phyloP scores from a whole-genome alignment of 805 yeast genomes.

The Suhomyces faveliae region DNA sequence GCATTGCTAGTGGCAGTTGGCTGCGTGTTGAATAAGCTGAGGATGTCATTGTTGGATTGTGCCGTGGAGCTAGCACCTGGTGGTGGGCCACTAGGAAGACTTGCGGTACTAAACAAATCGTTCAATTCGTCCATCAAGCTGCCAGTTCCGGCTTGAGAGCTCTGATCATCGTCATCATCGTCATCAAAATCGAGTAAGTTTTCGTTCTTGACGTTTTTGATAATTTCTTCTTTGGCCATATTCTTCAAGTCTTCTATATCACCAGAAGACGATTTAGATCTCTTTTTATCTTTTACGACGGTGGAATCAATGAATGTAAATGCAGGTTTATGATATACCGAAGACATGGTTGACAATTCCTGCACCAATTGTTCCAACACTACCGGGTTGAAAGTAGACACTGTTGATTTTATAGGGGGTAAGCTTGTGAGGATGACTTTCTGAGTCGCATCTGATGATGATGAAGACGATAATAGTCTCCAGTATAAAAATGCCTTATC shows the following conservation, averaged over 20 bases:
- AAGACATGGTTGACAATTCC: slow-evolving; percentile 83
- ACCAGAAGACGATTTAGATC: slow-evolving; percentile 12
- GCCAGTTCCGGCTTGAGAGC: slow-evolving; percentile 17
- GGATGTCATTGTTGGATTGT: slow-evolving; percentile 41
- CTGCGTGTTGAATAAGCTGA: slow-evolving; percentile 41
- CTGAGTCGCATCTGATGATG: slow-evolving; percentile 40
- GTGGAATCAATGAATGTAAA: slow-evolving; percentile 51
- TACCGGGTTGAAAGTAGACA: slow-evolving; percentile 67
- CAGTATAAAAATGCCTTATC: slow-evolving; percentile 79
- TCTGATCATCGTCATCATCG: slow-evolving; percentile 37
- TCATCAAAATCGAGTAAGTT: slow-evolving; percentile 84
- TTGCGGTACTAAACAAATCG: slow-evolving; percentile 58
- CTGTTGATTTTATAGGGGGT: slow-evolving; percentile 71
- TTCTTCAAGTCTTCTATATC: slow-evolving; percentile 71
- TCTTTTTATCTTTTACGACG: slow-evolving; percentile 11
- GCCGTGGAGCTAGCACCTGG: slow-evolving; percentile 4
- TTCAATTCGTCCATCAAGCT: slow-evolving; percentile 70
- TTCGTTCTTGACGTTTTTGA: slow-evolving; percentile 64
- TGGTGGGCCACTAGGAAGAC: slow-evolving; percentile 14
- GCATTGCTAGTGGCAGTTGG: background rate
- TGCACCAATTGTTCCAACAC: slow-evolving; percentile 64
- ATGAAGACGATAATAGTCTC: slow-evolving; percentile 61
- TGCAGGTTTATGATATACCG: slow-evolving; percentile 86
- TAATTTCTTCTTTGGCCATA: slow-evolving; percentile 74
- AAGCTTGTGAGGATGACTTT: slow-evolving; percentile 58